Percentiles rank a stretch among this genome's conserved stretches.
Evolutionary conservation across 2,329 filamentous ascomycete species (phyloP).

Genomic region (Calonectria pseudoturangicola): DNA sequence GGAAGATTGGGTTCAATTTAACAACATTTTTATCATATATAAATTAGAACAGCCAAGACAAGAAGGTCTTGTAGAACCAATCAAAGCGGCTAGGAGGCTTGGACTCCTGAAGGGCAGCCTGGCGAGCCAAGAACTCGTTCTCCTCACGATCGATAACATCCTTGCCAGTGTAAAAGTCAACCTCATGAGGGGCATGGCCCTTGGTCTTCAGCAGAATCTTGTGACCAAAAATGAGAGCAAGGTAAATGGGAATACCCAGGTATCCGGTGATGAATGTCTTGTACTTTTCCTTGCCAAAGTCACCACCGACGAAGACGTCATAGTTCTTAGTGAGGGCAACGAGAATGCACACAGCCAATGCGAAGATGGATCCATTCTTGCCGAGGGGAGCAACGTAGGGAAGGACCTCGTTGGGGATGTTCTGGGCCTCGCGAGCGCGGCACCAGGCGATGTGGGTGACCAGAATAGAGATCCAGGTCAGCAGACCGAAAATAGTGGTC

Average conservation of each 20-base stretch:
- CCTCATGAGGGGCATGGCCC: constrained; percentile 73
- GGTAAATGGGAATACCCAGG: constrained; percentile 84
- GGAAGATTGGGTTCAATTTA: constrained; percentile 1
- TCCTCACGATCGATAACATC: constrained; percentile 84
- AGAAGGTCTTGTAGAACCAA: constrained; percentile 62
- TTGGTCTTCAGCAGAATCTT: constrained; percentile 74
- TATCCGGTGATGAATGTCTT: constrained; percentile 87
- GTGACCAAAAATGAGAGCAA: constrained; percentile 81
- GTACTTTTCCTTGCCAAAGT: constrained; percentile 77
- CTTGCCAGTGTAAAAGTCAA: constrained; percentile 84
- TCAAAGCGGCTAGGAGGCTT: constrained; percentile 51
- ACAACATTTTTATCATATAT: neutral
- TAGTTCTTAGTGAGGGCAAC: constrained; percentile 91
- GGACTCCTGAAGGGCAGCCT: constrained; percentile 55
- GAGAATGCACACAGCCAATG: constrained; percentile 81
- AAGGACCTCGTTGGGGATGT: constrained; percentile 71
- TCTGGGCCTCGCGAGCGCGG: constrained; percentile 76
- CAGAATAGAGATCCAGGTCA: constrained; percentile 81
- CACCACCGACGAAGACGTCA: constrained; percentile 78
- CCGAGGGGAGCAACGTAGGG: constrained; percentile 83
- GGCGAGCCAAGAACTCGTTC: constrained; percentile 76
- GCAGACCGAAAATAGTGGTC: constrained; percentile 78
- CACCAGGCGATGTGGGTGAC: constrained; percentile 81
- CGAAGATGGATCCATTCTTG: constrained; percentile 79
- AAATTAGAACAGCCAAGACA: constrained; percentile 62